phyloP scores from a whole-genome alignment of 2,329 filamentous ascomycete genomes.

The Coniella vitis region DNA sequence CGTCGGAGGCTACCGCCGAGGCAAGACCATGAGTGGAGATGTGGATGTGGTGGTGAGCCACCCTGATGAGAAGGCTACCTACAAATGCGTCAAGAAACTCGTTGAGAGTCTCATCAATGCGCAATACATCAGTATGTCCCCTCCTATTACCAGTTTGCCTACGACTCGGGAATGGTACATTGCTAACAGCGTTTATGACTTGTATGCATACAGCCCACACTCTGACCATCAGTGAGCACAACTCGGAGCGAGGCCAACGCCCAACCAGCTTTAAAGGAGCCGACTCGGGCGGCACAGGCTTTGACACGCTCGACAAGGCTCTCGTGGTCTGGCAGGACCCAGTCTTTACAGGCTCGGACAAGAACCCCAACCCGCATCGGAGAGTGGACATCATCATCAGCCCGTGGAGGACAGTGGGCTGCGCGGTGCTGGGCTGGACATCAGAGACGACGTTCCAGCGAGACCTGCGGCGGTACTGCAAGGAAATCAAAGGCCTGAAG shows the following conservation, averaged over 20 bases:
- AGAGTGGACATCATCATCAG: conserved; percentile 88
- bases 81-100: conserved; percentile 64
- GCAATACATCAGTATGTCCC: conserved; percentile 55
- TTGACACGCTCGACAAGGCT: conserved; percentile 87
- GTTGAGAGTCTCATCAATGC: conserved; percentile 62
- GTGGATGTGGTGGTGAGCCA: conserved; percentile 84
- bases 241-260: conserved; percentile 64
- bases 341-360: conserved; percentile 32
- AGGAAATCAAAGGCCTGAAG: conserved; percentile 61
- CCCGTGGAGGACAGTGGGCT: conserved; percentile 84
- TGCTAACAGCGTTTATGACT: background rate
- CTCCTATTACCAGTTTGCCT: too few relatives aligned
- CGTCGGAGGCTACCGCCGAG: conserved; percentile 75
- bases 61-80: conserved; percentile 60
- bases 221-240: conserved; percentile 61
- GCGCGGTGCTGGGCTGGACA: conserved; percentile 81
- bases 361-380: conserved; percentile 69
- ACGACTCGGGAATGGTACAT: background rate
- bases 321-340: conserved; percentile 87
- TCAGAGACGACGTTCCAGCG: conserved; percentile 86
- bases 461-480: conserved; percentile 75
- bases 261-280: conserved; percentile 43
- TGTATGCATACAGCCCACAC: conserved; percentile 54
- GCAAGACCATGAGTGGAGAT: conserved; percentile 67
- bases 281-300: conserved; percentile 49